Conservation (phyloP, 306 rosid species). For the Dicorynia guianensis region DNA sequence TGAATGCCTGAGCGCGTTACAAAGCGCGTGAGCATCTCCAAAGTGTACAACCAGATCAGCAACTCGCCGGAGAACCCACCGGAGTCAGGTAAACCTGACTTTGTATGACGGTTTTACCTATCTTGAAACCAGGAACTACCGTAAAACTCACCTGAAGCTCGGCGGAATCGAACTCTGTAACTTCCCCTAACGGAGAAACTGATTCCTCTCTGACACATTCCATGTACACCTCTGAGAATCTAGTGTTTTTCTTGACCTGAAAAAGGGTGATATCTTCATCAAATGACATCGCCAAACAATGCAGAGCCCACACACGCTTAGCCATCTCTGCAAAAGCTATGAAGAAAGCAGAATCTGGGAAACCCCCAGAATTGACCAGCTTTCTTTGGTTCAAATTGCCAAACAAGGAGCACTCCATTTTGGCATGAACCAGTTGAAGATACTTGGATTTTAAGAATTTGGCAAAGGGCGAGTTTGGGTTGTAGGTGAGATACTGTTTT, state of each 20-base stretch:
- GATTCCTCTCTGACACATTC: constrained; percentile 70
- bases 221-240: constrained; percentile 96
- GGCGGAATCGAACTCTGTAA: constrained; percentile 26
- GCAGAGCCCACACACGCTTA: constrained; percentile 79
- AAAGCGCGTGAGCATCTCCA: constrained; percentile 7
- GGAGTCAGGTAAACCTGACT: constrained; percentile 81
- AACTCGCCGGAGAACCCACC: constrained; percentile 41
- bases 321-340: constrained; percentile 80
- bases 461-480: constrained; percentile 64
- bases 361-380: constrained; percentile 68
- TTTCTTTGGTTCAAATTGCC: constrained; percentile 90
- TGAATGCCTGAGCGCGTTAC: background rate
- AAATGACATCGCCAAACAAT: constrained; percentile 73
- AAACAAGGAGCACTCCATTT: constrained; percentile 94
- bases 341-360: constrained; percentile 82
- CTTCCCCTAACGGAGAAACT: constrained; percentile 44
- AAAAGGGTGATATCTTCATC: constrained; percentile 61
- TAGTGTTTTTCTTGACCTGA: constrained; percentile 68
- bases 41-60: constrained; percentile 39
- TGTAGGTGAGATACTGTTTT: constrained; percentile 52
- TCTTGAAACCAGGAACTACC: constrained; percentile 86
- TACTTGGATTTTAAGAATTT: constrained; percentile 72
- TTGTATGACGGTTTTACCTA: constrained; percentile 74
- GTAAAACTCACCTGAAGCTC: constrained; percentile 75
- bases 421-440: constrained; percentile 77